Base-by-base conservation (phyloP, 2,329 filamentous ascomycete species). In the Colletotrichum tabaci region DNA sequence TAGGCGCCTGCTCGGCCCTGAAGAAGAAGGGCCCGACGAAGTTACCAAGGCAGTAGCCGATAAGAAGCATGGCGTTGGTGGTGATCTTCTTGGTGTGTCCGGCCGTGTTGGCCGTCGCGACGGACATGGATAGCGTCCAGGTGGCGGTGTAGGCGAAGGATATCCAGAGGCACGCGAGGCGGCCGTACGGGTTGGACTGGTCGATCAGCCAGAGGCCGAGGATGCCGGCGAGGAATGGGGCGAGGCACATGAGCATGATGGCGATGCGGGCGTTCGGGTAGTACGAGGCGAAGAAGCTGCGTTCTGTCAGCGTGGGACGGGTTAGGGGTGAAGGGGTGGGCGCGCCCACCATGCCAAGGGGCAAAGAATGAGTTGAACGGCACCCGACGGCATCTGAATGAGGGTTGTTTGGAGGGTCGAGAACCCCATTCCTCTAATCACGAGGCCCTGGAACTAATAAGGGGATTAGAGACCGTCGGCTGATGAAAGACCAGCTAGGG, bases 301-400 rank as follows among this genome's bases (percentile, higher is more conserved):
- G 5, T 3, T 13, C 2, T 44, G 40, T 66, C 2, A 66, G 60
- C n/a, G 16, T 4, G 3, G 3, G 7, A 3, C 21, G 3, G 4
- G 6, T 16, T 2, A 16, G 15, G 38, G 15, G 16, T 9, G 26
- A 26, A 26, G 4, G 9, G 10, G 18, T n/a, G 0, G 2, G 21
- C 6, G 12, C 0, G 23, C 57, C 18, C 15, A 71, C 68, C 63
- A 64, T 18, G 69, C 68, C 21, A 73, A 10, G 12, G 72, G 72
- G 7, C 72, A 73, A 2, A 73, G 55, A 21, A 73, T 23, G 7
- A 63, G 46, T 35, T 73, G 69, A 1, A 73, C 60, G 9, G 44
- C 72, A 4, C 91, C 91, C 66, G 92, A 92, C 0, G 91, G 91
- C 74, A 93, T 92, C 77, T 91, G 92, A n/a, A 93, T 84, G 4